These are phyloP conservation scores for Hanseniaspora nectarophila DNA, from an alignment of 805 yeast species.

Conservation along the genomic window DNA sequence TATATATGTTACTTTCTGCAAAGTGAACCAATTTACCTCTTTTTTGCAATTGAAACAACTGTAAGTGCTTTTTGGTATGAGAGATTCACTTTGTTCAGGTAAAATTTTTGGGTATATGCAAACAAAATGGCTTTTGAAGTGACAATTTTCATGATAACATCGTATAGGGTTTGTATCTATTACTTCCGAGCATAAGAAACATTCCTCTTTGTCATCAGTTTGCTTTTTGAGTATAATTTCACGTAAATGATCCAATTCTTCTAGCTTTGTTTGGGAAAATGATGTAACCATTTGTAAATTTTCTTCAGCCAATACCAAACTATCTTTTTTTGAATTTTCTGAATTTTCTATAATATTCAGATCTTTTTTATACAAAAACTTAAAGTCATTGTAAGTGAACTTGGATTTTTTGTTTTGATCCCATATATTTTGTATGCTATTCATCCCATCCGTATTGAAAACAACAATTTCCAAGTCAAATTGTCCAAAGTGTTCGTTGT, in stretches of 20 bases:
- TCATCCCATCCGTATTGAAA: constrained; percentile 27
- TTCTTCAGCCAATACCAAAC: constrained; percentile 12
- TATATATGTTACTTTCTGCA: constrained; percentile 23
- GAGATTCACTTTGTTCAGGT: constrained; percentile 14
- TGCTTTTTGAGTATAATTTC: background rate
- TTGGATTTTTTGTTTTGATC: background rate
- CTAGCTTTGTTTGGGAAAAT: constrained; percentile 20
- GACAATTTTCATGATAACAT: constrained; percentile 29
- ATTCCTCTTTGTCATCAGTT: background rate
- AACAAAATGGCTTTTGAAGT: constrained; percentile 28
- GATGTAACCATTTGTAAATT: constrained; percentile 24
- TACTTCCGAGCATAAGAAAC: background rate
- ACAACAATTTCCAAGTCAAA: constrained; percentile 39
- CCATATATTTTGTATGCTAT: constrained; percentile 6
- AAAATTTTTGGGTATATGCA: constrained; percentile 28
- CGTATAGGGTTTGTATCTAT: constrained; percentile 4
- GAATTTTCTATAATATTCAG: background rate
- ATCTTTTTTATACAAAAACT: background rate
- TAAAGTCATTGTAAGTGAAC: background rate
- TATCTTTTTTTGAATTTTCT: background rate
- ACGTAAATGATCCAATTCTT: background rate
- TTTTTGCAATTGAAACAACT: constrained; percentile 26
- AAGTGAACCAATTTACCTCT: constrained; percentile 24
- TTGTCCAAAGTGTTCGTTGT: constrained; percentile 33
- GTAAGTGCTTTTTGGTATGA: constrained; percentile 24